A percentile compares a stretch with the other conserved stretches of the same genome.
These are phyloP conservation scores for Kodamaea sagamina DNA, from an alignment of 805 yeast species.

Conservation along the genomic window DNA sequence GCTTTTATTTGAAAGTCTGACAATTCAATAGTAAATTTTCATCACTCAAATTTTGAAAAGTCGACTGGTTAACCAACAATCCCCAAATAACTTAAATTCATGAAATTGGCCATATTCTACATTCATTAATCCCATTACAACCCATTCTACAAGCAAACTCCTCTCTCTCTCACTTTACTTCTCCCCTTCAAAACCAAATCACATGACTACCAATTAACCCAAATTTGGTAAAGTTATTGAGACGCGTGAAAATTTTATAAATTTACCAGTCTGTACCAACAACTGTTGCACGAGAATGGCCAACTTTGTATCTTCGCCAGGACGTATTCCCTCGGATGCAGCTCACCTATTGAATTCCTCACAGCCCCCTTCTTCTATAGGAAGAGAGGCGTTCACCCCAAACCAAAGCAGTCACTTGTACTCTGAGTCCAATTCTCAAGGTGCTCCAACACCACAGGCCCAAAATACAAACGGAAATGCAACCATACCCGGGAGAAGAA, in stretches of 20 bases:
- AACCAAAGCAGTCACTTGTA: constrained; percentile 25
- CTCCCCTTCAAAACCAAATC: neutral
- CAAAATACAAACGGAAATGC: constrained; percentile 12
- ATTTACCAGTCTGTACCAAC: neutral
- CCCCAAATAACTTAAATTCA: no score
- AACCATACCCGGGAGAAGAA: constrained; percentile 47
- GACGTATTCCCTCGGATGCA: constrained; percentile 46
- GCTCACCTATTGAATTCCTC: constrained; percentile 42
- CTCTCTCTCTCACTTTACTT: neutral
- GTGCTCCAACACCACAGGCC: constrained; percentile 17
- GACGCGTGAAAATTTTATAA: constrained; percentile 11
- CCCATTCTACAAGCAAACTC: neutral
- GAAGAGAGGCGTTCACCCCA: constrained; percentile 38
- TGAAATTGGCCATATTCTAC: no score
- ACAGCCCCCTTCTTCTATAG: constrained; percentile 45
- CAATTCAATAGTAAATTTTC: no score
- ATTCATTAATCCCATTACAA: neutral
- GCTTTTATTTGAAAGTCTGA: no score
- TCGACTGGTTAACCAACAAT: no score
- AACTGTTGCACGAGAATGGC: constrained; percentile 28
- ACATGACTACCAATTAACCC: constrained; percentile 7
- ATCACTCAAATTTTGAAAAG: no score
- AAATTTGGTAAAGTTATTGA: constrained; percentile 7
- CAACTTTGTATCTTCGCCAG: constrained; percentile 46
- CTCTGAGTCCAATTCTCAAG: constrained; percentile 28